Percentiles rank a stretch among this genome's conserved stretches.
phyloP scores from a whole-genome alignment of 192 early-diverging fungal genomes.

The Backusella psychrophila region DNA sequence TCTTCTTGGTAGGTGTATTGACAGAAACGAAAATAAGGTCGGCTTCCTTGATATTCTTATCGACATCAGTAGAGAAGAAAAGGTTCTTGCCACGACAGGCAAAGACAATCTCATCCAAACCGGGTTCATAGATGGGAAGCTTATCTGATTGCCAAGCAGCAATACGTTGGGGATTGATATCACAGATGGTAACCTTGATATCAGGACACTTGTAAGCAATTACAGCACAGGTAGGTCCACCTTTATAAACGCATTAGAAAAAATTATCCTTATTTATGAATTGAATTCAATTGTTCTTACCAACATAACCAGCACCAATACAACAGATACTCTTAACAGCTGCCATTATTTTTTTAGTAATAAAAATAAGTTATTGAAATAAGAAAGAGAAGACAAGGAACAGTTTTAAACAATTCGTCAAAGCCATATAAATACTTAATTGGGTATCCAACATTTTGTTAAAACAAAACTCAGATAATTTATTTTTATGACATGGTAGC shows the following conservation, averaged over 20 bases:
- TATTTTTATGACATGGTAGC: neutral
- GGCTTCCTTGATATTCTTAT: constrained; percentile 70
- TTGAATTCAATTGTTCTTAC: constrained; percentile 41
- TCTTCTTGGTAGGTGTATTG: constrained; percentile 87
- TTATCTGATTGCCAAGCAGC: constrained; percentile 83
- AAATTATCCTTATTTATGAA: neutral
- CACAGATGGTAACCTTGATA: constrained; percentile 88
- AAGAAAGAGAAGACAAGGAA: neutral
- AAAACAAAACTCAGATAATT: neutral
- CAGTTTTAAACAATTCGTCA: too few species aligned
- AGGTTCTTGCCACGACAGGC: constrained; percentile 75
- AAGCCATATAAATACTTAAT: neutral
- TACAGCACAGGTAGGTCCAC: constrained; percentile 90
- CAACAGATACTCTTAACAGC: constrained; percentile 77
- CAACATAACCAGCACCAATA: constrained; percentile 96
- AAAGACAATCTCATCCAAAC: constrained; percentile 82
- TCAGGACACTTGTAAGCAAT: constrained; percentile 89
- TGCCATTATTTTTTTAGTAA: constrained; percentile 3
- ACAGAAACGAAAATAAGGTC: constrained; percentile 94
- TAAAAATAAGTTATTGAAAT: neutral
- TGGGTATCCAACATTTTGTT: neutral
- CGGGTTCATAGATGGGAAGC: constrained; percentile 92
- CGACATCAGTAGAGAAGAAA: constrained; percentile 83
- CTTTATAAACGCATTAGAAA: constrained; percentile 35
- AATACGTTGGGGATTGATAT: constrained; percentile 77